Evolutionary conservation across 192 early-diverging fungal species (phyloP), one percentile per base, ranked within the genome.

Genomic region (Coemansia sp.): DNA sequence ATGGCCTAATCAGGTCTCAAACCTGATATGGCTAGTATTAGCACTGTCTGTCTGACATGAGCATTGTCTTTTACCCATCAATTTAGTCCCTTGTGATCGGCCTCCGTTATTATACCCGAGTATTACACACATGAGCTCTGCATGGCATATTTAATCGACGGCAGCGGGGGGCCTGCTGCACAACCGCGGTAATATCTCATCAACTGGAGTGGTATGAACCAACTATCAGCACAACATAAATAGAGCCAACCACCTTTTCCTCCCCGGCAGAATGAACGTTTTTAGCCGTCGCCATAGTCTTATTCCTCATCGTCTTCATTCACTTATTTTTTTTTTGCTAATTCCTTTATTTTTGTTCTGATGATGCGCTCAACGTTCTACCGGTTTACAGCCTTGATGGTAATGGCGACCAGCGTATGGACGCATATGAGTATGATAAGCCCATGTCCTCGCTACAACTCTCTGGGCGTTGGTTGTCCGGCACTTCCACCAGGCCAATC

Each of bases 351-450:
- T 15, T 34, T 36, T 4, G 43, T 16, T 18, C 18, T 18, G 2
- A 16, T 34, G 36, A 60, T 60, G 57, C 16, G 6, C 57, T n/a
- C 18, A 16, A 18, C 7, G 6, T 60, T 34, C 6, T 36, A 1
- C 31, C 31, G 33, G 31, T 7, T 60, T 8, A 6, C 29, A 34
- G 57, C 31, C 31, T 24, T 62, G 20, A 20, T 40, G 38, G 61
- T 33, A 4, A 24, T 62, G 36, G 20, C 20, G 36, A 41, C 20
- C 16, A 53, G 53, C 62, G 24, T 12, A 9, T 50, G 22, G 39
- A 60, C 70, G 33, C 75, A 77, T 22, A 77, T 77, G 75, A 65
- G 52, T 24, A 77, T 77, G 69, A 66, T 71, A 15, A 58, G 50
- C 33, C 75, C 75, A 8, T 77, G 75, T 29, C 75, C 75, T 3